Evolutionary conservation across 495 filamentous ascomycete species (phyloP).

Genomic region (Neurospora pannonica): DNA sequence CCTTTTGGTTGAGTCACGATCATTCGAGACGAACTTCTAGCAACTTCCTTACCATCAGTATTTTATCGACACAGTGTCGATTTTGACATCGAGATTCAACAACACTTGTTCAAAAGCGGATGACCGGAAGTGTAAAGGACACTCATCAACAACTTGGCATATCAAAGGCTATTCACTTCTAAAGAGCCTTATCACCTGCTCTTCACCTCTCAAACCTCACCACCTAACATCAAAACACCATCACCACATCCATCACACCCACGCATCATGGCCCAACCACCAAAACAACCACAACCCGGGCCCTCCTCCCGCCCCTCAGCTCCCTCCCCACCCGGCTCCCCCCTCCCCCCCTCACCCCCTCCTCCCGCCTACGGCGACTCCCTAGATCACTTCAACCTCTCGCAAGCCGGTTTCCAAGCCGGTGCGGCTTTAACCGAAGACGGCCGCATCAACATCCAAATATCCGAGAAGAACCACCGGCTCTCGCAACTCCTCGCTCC

Average conservation of each 20-base stretch:
- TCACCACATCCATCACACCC: not conserved
- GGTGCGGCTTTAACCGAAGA: slow-evolving; percentile 43
- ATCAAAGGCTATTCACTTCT: not conserved
- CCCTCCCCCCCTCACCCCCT: not conserved
- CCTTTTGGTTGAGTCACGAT: not conserved
- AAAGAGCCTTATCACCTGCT: not conserved
- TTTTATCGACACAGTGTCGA: not conserved
- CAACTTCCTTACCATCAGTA: not conserved
- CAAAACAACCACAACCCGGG: not conserved
- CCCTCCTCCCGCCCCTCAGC: not conserved
- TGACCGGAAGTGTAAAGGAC: not conserved
- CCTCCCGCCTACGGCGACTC: slow-evolving; percentile 38
- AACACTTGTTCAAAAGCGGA: not conserved
- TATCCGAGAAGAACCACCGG: slow-evolving; percentile 53
- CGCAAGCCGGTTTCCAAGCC: slow-evolving; percentile 39
- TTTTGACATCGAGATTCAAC: not conserved
- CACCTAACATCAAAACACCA: not conserved
- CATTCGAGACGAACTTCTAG: not conserved
- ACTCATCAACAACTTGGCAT: not conserved
- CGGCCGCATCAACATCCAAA: slow-evolving; percentile 67
- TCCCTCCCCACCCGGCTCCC: not conserved
- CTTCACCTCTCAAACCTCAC: not conserved
- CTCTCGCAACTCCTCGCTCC: slow-evolving; percentile 59
- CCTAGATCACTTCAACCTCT: slow-evolving; percentile 36
- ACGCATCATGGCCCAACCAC: not conserved